Percentiles rank a stretch among this genome's conserved stretches.
These are phyloP conservation scores for Vitis labrusca DNA, from an alignment of 164 flowering plant genomes.

Conservation along the genomic window DNA sequence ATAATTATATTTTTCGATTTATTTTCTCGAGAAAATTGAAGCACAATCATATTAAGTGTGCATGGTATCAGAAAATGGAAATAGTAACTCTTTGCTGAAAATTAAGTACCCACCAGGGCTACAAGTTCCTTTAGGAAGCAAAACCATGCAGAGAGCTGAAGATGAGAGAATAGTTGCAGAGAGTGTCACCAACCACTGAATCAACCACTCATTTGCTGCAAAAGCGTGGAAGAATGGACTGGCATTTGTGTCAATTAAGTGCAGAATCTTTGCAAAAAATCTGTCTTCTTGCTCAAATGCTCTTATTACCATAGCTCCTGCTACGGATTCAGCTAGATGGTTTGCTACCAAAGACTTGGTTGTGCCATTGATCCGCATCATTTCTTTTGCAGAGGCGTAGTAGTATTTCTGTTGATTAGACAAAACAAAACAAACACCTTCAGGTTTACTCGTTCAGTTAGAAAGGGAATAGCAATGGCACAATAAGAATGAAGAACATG, in stretches of 20 bases:
- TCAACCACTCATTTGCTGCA: slow-evolving; percentile 50
- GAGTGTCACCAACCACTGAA: slow-evolving; percentile 33
- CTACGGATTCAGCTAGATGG: slow-evolving; percentile 65
- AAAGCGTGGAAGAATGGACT: slow-evolving; percentile 44
- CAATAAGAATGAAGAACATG: no score
- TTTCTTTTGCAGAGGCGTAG: slow-evolving; percentile 42
- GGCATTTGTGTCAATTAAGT: slow-evolving; percentile 41
- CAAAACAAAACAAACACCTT: no score
- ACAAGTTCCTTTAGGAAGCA: slow-evolving; percentile 46
- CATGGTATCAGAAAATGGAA: background rate
- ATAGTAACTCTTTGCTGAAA: background rate
- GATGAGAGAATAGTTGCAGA: slow-evolving; percentile 38
- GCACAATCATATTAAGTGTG: background rate
- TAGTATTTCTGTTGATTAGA: slow-evolving; percentile 33
- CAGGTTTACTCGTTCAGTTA: no score
- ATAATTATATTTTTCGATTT: background rate
- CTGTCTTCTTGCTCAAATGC: slow-evolving; percentile 67
- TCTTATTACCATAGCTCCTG: slow-evolving; percentile 67
- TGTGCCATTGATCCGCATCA: slow-evolving; percentile 58
- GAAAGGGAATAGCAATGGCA: no score
- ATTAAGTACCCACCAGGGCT: slow-evolving; percentile 31
- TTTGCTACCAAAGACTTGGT: slow-evolving; percentile 63
- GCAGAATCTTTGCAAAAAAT: slow-evolving; percentile 41
- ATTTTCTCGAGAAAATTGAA: background rate
- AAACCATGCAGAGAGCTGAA: slow-evolving; percentile 38